Percentiles rank a stretch among this genome's conserved stretches.
These are phyloP conservation scores for Sporobolus alterniflorus DNA, from an alignment of 202 grass and related monocot species.

Conservation along the genomic window DNA sequence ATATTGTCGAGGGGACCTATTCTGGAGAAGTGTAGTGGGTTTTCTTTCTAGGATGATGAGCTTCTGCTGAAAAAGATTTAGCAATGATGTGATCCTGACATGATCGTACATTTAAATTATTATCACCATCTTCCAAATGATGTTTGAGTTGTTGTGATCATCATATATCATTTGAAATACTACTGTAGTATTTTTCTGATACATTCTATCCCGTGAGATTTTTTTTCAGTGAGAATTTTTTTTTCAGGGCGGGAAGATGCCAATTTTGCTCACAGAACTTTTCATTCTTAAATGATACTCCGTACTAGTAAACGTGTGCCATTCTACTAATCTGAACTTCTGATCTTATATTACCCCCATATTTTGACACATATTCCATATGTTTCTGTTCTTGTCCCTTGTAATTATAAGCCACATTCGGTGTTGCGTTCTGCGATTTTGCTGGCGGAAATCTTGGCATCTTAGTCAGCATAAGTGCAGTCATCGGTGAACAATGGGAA, in stretches of 20 bases:
- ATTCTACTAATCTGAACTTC: neutral
- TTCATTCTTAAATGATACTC: neutral
- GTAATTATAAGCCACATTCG: neutral
- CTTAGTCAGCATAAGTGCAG: too few species aligned
- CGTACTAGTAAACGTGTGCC: too few species aligned
- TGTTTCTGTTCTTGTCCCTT: neutral
- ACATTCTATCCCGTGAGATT: too few species aligned
- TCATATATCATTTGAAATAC: conserved; percentile 23
- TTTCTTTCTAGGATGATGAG: conserved; percentile 21
- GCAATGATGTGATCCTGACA: conserved; percentile 4
- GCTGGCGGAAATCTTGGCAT: too few species aligned
- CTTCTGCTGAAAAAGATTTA: neutral
- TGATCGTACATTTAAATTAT: neutral
- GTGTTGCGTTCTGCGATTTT: neutral
- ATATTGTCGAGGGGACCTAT: neutral
- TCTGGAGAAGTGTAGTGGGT: conserved; percentile 9
- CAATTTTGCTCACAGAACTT: neutral
- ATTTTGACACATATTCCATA: neutral
- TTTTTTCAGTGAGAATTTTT: too few species aligned
- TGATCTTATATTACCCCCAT: neutral
- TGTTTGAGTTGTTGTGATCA: conserved; percentile 24
- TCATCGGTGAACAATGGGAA: neutral
- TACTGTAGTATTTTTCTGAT: neutral
- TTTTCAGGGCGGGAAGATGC: neutral
- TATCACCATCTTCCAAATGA: conserved; percentile 20